Evolutionary conservation across 1,284 basidiomycete genomes (phyloP).

Genomic region (Rhodofomes roseus): DNA sequence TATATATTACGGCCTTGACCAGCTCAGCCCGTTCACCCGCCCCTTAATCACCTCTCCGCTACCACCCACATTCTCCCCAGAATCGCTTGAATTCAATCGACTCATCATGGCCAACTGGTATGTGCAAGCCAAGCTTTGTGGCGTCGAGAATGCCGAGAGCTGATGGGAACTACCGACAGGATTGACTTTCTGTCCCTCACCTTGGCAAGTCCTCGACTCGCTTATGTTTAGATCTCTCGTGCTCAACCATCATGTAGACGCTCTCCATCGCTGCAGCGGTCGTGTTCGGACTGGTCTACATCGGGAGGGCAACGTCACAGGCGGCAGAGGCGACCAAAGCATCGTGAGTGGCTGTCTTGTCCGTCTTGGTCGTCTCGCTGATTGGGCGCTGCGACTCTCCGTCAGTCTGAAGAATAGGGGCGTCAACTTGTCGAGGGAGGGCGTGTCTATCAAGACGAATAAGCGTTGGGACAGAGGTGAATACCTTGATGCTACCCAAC

Average conservation of each 20-base stretch:
- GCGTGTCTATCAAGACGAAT: slow-evolving; percentile 61
- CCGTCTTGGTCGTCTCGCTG: neutral
- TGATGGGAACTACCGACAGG: neutral
- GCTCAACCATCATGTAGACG: slow-evolving; percentile 10
- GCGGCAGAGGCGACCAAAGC: slow-evolving; percentile 18
- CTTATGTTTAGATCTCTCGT: neutral
- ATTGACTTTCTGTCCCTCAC: slow-evolving; percentile 10
- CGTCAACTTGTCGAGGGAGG: slow-evolving; percentile 47
- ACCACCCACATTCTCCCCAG: too few relatives aligned
- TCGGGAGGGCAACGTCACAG: slow-evolving; percentile 8
- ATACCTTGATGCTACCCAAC: slow-evolving; percentile 69
- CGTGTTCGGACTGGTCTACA: slow-evolving; percentile 9
- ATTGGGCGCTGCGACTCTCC: neutral
- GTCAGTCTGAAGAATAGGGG: slow-evolving; percentile 54
- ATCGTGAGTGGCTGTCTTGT: slow-evolving; percentile 13
- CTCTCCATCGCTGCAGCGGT: slow-evolving; percentile 13
- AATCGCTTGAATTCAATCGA: too few relatives aligned
- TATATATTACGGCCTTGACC: neutral
- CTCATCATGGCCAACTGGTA: slow-evolving; percentile 10
- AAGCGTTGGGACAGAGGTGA: slow-evolving; percentile 54
- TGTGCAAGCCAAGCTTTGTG: neutral
- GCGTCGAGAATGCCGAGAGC: neutral
- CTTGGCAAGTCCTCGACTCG: slow-evolving; percentile 3
- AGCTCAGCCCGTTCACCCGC: neutral
- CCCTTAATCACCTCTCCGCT: neutral